These are phyloP conservation scores for Lepidium campestre DNA, from an alignment of 441 rosid genomes.

Conservation along the genomic window DNA sequence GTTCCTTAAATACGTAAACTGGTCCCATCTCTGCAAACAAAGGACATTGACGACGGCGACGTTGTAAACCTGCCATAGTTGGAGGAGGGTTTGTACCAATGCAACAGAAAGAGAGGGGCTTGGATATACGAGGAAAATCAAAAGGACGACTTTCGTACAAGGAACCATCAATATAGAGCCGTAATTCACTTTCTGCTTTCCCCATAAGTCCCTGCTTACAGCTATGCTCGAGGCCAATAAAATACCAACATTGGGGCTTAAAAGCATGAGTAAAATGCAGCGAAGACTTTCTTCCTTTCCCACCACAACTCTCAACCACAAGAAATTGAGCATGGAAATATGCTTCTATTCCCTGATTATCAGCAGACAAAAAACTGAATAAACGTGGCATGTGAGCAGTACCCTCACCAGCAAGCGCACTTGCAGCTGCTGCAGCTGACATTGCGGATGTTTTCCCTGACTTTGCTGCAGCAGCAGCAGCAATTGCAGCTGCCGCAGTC, in stretches of 20 bases:
- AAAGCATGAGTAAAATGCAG: slow-evolving; percentile 98
- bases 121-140: slow-evolving; percentile 94
- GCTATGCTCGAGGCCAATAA: slow-evolving; percentile 90
- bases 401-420: slow-evolving; percentile 99
- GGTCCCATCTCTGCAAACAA: slow-evolving; percentile 99
- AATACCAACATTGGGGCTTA: slow-evolving; percentile 99
- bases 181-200: slow-evolving; percentile 86
- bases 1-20: slow-evolving; percentile 91
- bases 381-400: slow-evolving; percentile 98
- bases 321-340: slow-evolving; percentile 98
- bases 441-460: slow-evolving; percentile 98
- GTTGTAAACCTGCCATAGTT: slow-evolving; percentile 97
- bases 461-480: slow-evolving; percentile 98
- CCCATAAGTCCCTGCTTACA: slow-evolving; percentile 86
- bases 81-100: slow-evolving; percentile 99
- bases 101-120: slow-evolving; percentile 97
- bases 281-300: slow-evolving; percentile 92
- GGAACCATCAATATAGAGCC: slow-evolving; percentile 91
- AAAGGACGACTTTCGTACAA: slow-evolving; percentile 93
- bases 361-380: slow-evolving; percentile 96
- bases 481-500: slow-evolving; percentile 97
- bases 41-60: slow-evolving; percentile 97
- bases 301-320: slow-evolving; percentile 96
- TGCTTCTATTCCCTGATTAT: slow-evolving; percentile 97
- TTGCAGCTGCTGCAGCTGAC: slow-evolving; percentile 99